Evolutionary conservation across 768 basidiomycete genomes (phyloP).

Genomic region (Termitomyces sp.): DNA sequence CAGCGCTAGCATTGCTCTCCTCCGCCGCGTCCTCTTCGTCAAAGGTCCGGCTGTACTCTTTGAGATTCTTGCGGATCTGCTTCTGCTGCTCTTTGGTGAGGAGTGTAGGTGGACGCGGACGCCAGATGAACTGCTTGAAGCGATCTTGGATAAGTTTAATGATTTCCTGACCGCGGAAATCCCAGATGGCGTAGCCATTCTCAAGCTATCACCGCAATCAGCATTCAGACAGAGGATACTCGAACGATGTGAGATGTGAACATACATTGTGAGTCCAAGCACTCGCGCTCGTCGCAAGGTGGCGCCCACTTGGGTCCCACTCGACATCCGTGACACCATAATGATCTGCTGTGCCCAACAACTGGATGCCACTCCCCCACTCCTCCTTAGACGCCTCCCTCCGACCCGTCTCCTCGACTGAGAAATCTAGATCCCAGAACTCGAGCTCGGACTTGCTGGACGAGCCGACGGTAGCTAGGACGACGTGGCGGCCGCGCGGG

Average conservation of each 20-base stretch:
- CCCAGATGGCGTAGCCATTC: conserved; percentile 95
- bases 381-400: conserved; percentile 59
- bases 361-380: conserved; percentile 83
- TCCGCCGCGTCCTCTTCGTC: conserved; percentile 97
- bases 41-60: conserved; percentile 86
- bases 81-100: conserved; percentile 86
- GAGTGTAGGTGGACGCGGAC: conserved; percentile 87
- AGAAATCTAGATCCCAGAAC: conserved; percentile 98
- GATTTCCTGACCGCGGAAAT: conserved; percentile 96
- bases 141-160: conserved; percentile 83
- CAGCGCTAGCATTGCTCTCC: conserved; percentile 91
- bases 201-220: conserved; percentile 61
- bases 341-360: conserved; percentile 84
- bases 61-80: conserved; percentile 80
- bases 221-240: conserved; percentile 7
- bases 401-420: conserved; percentile 47
- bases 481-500: conserved; percentile 91
- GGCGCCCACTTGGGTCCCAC: conserved; percentile 97
- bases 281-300: conserved; percentile 88
- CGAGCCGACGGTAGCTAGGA: conserved; percentile 93
- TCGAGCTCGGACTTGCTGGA: conserved; percentile 95
- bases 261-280: conserved; percentile 92
- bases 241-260: conserved; percentile 9
- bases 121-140: conserved; percentile 99
- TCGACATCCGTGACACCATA: conserved; percentile 97